These are phyloP conservation scores for Goffeauzyma gilvescens DNA, from an alignment of 768 basidiomycete species.

Conservation along the genomic window DNA sequence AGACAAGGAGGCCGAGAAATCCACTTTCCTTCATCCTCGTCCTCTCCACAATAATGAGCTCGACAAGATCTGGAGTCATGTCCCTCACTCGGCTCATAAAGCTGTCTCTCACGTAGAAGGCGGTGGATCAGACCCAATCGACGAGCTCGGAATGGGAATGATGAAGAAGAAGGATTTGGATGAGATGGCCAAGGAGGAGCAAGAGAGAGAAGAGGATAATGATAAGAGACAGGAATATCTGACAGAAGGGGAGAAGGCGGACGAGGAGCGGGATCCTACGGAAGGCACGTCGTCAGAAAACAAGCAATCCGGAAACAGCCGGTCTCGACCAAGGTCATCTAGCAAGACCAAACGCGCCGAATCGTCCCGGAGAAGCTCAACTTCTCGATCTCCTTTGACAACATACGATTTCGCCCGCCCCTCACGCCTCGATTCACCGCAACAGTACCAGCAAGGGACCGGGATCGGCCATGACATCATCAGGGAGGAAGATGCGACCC, in stretches of 20 bases:
- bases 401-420: too few species aligned
- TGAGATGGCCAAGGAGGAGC: constrained; percentile 5
- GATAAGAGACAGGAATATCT: constrained; percentile 3
- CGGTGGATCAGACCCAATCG: constrained; percentile 17
- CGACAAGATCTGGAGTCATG: constrained; percentile 14
- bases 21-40: constrained; percentile 22
- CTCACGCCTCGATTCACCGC: neutral
- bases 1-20: constrained; percentile 13
- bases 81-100: constrained; percentile 18
- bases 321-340: neutral
- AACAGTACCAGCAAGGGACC: neutral
- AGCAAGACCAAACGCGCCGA: too few species aligned
- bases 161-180: constrained; percentile 9
- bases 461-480: constrained; percentile 2
- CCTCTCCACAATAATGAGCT: constrained; percentile 18
- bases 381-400: too few species aligned
- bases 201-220: constrained; percentile 7
- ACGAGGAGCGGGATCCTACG: neutral
- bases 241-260: neutral
- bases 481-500: constrained; percentile 2
- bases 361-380: constrained; percentile 1
- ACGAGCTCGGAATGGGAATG: constrained; percentile 19
- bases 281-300: neutral
- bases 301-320: neutral
- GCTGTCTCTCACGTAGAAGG: constrained; percentile 17